Conservation (phyloP, 805 yeast genomes). For the Candida dendrica region DNA sequence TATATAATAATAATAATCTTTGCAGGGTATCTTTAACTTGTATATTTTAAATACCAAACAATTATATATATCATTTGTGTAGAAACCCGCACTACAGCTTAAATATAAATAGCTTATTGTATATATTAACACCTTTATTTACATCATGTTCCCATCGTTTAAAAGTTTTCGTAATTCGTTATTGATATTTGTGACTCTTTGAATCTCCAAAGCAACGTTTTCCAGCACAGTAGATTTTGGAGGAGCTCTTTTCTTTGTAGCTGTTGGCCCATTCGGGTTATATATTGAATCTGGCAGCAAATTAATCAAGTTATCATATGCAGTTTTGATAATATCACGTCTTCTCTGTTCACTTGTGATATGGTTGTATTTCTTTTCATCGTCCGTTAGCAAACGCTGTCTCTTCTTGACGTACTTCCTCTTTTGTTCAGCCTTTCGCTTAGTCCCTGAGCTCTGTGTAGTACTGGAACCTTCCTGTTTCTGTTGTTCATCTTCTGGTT, state of each 20-base stretch:
- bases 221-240: constrained; percentile 18
- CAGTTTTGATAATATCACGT: constrained; percentile 16
- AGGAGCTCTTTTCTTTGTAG: constrained; percentile 8
- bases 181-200: not conserved
- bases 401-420: constrained; percentile 10
- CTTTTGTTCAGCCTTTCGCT: not conserved
- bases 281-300: constrained; percentile 9
- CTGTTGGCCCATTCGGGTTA: not conserved
- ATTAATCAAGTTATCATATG: constrained; percentile 13
- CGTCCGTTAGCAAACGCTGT: constrained; percentile 16
- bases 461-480: not conserved
- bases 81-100: too few relatives aligned
- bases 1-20: too few relatives aligned
- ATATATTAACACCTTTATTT: too few relatives aligned
- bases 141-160: not conserved
- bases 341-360: constrained; percentile 20
- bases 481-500: not conserved
- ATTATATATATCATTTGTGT: too few relatives aligned
- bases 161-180: not conserved
- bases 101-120: too few relatives aligned
- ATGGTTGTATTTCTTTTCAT: constrained; percentile 20
- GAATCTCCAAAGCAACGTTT: constrained; percentile 14
- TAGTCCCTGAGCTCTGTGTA: not conserved
- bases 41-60: too few relatives aligned
- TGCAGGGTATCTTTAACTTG: too few relatives aligned